Conservation (phyloP, 208 protist genomes). For the Strigomonas galati region DNA sequence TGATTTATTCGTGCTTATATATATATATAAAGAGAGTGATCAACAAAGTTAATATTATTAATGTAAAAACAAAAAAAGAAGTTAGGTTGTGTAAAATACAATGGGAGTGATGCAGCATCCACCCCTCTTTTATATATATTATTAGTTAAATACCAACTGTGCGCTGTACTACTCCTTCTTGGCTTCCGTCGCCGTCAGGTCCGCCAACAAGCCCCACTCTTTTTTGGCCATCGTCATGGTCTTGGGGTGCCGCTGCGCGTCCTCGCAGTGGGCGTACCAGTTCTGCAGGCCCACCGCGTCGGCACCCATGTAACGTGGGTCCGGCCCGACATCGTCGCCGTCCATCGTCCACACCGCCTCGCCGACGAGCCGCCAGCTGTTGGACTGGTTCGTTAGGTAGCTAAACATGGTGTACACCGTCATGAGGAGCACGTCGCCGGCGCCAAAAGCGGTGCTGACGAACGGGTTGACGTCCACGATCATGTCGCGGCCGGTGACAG, state of each 20-base stretch:
- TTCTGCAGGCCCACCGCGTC: slow-evolving; percentile 43
- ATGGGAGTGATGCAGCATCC: no score
- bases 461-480: slow-evolving; percentile 78
- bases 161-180: background rate
- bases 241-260: slow-evolving; percentile 48
- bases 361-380: slow-evolving; percentile 64
- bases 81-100: background rate
- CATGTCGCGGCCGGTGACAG: slow-evolving; percentile 48
- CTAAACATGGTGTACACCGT: slow-evolving; percentile 85
- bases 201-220: slow-evolving; percentile 57
- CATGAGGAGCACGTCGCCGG: slow-evolving; percentile 74
- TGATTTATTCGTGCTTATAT: no score
- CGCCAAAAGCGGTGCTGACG: slow-evolving; percentile 55
- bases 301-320: slow-evolving; percentile 67
- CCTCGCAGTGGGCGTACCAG: slow-evolving; percentile 51
- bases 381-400: slow-evolving; percentile 74
- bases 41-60: no score
- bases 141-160: no score
- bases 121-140: no score
- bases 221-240: slow-evolving; percentile 60
- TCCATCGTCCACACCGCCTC: slow-evolving; percentile 86
- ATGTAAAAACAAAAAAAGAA: slow-evolving; percentile 4
- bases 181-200: slow-evolving; percentile 7
- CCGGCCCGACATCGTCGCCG: slow-evolving; percentile 77
- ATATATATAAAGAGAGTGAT: slow-evolving; percentile 26